Base-by-base conservation (phyloP, 176 grass and related monocot genomes). In the Coix lacrymajobi region DNA sequence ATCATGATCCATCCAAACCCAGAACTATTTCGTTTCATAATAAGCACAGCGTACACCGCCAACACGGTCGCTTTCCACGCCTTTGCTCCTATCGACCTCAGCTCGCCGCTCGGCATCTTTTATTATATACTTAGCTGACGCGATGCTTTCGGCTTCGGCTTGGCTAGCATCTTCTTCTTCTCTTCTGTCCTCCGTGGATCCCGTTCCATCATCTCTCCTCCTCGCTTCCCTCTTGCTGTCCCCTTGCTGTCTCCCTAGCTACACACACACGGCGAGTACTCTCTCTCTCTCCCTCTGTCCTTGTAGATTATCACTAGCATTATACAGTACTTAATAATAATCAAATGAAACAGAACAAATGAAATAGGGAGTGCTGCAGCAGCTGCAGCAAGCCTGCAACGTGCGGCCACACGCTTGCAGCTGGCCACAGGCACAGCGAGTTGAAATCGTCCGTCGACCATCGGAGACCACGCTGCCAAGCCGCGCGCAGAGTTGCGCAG, bases 1-100 rank as follows among this genome's bases (percentile, higher is more conserved):
- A 9, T 82, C 72, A 9, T 82, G 49, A 62, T 15, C 64, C 71
- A 81, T 82, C 79, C 71, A 70, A 82, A 49, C 26, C 62, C 71
- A 1, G 62, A 6, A 38, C 78, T 58, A 15, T 58, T 74, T n/a
- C 37, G 11, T 58, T 74, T n/a, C 37, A 3, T 78, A 48, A 7
- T 22, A 10, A 24, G 2, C 19, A 9, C 7, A 61, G 5, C 16
- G 36, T 37, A 49, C 46, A 32, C 6, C 69, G 3, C 0, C 17
- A 51, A 60, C 57, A 61, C 57, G 57, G n/a, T 51, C 66, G 28
- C 63, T 36, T 66, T 17, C 61, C 57, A 56, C 20, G 52, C 20
- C 52, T 12, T 28, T 40, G 37, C 28, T n/a, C n/a, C n/a, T 7
- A 25, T 73, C 29, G 14, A 17, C 17, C 32, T 16, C n/a, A n/a